Conservation (phyloP, 306 rosid species). For the Pterocarpus macrocarpus region DNA sequence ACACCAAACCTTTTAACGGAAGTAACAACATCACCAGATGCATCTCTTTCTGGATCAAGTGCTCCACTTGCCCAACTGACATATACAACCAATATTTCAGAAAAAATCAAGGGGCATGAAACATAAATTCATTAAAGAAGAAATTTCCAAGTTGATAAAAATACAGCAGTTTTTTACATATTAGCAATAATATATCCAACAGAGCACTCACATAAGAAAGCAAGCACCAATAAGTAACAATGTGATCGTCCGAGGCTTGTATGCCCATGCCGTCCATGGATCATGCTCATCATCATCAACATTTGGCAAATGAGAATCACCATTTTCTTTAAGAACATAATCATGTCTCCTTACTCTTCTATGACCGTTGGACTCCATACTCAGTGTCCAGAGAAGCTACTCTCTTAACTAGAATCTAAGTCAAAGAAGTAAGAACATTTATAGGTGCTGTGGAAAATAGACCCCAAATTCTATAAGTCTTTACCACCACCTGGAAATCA, state of each 20-base stretch:
- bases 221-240: conserved; percentile 93
- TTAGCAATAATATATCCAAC: conserved; percentile 35
- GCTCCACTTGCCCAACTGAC: conserved; percentile 97
- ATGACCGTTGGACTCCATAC: conserved; percentile 81
- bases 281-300: conserved; percentile 83
- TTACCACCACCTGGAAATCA: conserved; percentile 41
- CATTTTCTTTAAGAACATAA: conserved; percentile 67
- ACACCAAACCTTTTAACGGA: conserved; percentile 86
- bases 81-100: conserved; percentile 21
- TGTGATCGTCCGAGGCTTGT: conserved; percentile 95
- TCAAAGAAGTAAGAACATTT: conserved; percentile 43
- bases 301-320: conserved; percentile 59
- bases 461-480: conserved; percentile 29
- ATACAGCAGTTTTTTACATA: conserved; percentile 3
- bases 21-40: conserved; percentile 82
- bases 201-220: conserved; percentile 90
- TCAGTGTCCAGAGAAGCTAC: conserved; percentile 48
- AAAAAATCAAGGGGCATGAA: conserved; percentile 18
- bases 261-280: conserved; percentile 99
- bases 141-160: background rate
- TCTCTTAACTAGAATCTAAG: conserved; percentile 54
- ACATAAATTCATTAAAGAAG: conserved; percentile 8
- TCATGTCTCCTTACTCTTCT: conserved; percentile 68
- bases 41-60: conserved; percentile 86
- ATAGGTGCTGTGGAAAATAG: conserved; percentile 38